A percentile compares a stretch with the other conserved stretches of the same genome.
These are phyloP conservation scores for Acorus calamus DNA, from an alignment of 106 monocot species.

Conservation along the genomic window DNA sequence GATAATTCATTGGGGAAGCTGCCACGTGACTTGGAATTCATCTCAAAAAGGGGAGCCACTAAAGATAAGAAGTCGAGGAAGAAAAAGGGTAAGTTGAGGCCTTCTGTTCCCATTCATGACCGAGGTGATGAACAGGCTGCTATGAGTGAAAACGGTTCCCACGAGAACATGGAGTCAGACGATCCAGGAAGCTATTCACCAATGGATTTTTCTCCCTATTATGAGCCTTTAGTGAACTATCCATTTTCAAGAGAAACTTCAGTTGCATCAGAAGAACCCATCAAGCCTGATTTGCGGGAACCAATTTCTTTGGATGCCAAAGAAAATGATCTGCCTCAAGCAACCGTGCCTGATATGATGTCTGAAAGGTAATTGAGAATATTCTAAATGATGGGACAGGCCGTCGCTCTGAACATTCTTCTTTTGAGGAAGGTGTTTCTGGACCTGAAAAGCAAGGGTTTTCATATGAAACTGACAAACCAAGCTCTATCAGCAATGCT, in stretches of 20 bases:
- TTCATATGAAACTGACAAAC: constrained; percentile 6
- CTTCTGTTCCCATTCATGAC: constrained; percentile 16
- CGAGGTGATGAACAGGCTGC: constrained; percentile 9
- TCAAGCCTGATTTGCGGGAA: constrained; percentile 10
- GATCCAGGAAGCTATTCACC: constrained; percentile 50
- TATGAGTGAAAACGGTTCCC: constrained; percentile 12
- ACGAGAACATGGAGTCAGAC: constrained; percentile 24
- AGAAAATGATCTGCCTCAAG: constrained; percentile 13
- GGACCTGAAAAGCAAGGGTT: constrained; percentile 7
- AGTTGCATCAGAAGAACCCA: constrained; percentile 27
- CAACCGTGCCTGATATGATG: constrained; percentile 3
- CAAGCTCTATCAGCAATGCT: not conserved
- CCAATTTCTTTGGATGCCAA: constrained; percentile 20
- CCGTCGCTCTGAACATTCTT: constrained; percentile 14
- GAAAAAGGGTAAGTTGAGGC: constrained; percentile 27
- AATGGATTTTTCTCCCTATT: constrained; percentile 96
- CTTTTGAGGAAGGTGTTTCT: constrained; percentile 10
- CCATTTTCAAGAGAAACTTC: constrained; percentile 33
- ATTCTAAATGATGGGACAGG: constrained; percentile 7
- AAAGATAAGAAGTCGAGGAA: constrained; percentile 37
- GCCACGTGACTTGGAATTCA: constrained; percentile 16
- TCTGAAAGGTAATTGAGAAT: constrained; percentile 6
- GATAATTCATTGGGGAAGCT: constrained; percentile 22
- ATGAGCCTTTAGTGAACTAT: constrained; percentile 30
- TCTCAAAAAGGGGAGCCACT: constrained; percentile 28